These are phyloP conservation scores for Fusarium sp. DNA, from an alignment of 2,329 filamentous ascomycete species.

Conservation along the genomic window DNA sequence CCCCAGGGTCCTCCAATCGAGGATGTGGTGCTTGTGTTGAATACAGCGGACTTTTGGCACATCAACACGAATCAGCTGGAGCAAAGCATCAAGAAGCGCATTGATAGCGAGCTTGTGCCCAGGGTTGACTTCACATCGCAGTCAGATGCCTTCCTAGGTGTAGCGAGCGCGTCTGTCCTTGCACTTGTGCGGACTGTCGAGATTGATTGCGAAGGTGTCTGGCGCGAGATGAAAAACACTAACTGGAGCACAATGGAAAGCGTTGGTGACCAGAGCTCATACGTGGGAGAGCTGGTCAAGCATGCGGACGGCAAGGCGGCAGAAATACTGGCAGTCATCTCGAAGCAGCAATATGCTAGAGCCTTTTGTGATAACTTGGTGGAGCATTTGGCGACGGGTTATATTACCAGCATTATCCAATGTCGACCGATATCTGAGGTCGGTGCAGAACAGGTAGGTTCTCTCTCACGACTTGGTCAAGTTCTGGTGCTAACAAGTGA, in stretches of 20 bases:
- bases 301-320: constrained; percentile 76
- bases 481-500: constrained; percentile 38
- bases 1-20: constrained; percentile 69
- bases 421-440: constrained; percentile 93
- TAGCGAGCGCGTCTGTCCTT: constrained; percentile 87
- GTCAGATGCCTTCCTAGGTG: constrained; percentile 93
- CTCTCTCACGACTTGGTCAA: background rate
- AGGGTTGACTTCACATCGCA: constrained; percentile 91
- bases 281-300: constrained; percentile 83
- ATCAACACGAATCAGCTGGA: constrained; percentile 92
- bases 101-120: constrained; percentile 80
- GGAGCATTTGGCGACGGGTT: constrained; percentile 82
- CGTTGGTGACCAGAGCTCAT: constrained; percentile 92
- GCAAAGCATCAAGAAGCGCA: constrained; percentile 90
- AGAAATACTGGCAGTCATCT: constrained; percentile 80
- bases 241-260: constrained; percentile 94
- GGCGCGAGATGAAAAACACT: constrained; percentile 97
- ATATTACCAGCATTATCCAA: constrained; percentile 85
- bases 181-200: constrained; percentile 87
- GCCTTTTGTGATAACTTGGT: constrained; percentile 98
- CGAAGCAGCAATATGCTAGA: constrained; percentile 92
- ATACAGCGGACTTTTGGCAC: constrained; percentile 98
- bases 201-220: constrained; percentile 82
- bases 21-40: constrained; percentile 86
- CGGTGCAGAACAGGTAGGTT: constrained; percentile 84